These are phyloP conservation scores for Trichosporon ovoides DNA, from an alignment of 1,284 basidiomycete species.

Conservation along the genomic window DNA sequence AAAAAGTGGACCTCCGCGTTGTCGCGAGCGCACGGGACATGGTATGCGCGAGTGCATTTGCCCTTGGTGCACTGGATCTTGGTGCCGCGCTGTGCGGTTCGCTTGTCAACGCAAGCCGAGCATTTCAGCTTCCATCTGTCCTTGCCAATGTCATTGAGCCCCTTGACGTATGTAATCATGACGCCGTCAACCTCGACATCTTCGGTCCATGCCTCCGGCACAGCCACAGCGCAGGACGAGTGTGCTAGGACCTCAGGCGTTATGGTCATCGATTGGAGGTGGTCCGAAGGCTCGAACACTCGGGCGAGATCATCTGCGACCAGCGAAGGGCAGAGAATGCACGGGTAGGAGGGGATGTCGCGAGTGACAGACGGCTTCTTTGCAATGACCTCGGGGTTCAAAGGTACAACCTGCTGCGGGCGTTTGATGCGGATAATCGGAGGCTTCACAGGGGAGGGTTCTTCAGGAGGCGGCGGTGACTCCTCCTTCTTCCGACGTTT, in stretches of 20 bases:
- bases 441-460: background rate
- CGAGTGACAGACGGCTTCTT: constrained; percentile 7
- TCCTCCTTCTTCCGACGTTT: background rate
- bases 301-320: constrained; percentile 58
- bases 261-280: constrained; percentile 11
- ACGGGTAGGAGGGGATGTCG: constrained; percentile 51
- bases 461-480: background rate
- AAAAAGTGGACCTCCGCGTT: constrained; percentile 26
- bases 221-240: constrained; percentile 65
- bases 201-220: constrained; percentile 83
- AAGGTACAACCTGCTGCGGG: constrained; percentile 5
- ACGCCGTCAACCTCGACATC: constrained; percentile 50
- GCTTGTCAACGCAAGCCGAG: constrained; percentile 65
- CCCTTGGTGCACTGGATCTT: constrained; percentile 89
- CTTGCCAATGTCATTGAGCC: constrained; percentile 75
- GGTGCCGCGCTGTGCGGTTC: constrained; percentile 69
- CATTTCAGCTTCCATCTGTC: constrained; percentile 95
- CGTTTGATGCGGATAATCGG: constrained; percentile 2
- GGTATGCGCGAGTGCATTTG: constrained; percentile 87
- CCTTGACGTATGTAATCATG: constrained; percentile 55
- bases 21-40: constrained; percentile 74
- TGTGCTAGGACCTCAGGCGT: constrained; percentile 48
- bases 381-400: background rate
- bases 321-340: constrained; percentile 71
- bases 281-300: constrained; percentile 48